These are phyloP conservation scores for Cinnamomum micranthum DNA, from an alignment of 164 flowering plant genomes.

Conservation along the genomic window DNA sequence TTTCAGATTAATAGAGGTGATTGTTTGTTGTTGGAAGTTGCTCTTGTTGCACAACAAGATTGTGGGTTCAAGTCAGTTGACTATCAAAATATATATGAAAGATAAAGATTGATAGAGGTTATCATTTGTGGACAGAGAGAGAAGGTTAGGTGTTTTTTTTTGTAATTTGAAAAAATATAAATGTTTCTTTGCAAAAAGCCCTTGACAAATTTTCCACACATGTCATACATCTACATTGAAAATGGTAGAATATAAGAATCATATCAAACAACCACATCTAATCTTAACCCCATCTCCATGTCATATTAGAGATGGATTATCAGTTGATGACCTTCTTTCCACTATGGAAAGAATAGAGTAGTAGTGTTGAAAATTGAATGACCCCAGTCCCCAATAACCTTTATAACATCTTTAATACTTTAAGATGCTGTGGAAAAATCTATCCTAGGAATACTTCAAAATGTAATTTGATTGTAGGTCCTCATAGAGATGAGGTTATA, in stretches of 20 bases:
- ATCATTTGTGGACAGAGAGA: too few species aligned
- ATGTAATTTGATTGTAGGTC: constrained; percentile 7
- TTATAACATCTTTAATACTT: constrained; percentile 6
- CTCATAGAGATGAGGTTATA: constrained; percentile 14
- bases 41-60: too few species aligned
- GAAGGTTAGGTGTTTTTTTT: too few species aligned
- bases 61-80: too few species aligned
- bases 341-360: background rate
- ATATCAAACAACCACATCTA: background rate
- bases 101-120: too few species aligned
- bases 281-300: background rate
- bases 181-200: too few species aligned
- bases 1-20: too few species aligned
- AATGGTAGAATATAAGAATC: background rate
- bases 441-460: background rate
- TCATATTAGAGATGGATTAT: background rate
- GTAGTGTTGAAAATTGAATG: background rate
- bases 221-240: background rate
- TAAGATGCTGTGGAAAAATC: background rate
- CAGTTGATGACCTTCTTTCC: background rate
- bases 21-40: too few species aligned
- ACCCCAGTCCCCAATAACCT: background rate
- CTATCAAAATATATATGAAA: too few species aligned
- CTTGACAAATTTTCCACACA: too few species aligned
- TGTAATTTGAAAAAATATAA: too few species aligned